Evolutionary conservation across 768 basidiomycete genomes (phyloP), one percentile per base, ranked within the genome.

Genomic region (Favolaschia claudopus): DNA sequence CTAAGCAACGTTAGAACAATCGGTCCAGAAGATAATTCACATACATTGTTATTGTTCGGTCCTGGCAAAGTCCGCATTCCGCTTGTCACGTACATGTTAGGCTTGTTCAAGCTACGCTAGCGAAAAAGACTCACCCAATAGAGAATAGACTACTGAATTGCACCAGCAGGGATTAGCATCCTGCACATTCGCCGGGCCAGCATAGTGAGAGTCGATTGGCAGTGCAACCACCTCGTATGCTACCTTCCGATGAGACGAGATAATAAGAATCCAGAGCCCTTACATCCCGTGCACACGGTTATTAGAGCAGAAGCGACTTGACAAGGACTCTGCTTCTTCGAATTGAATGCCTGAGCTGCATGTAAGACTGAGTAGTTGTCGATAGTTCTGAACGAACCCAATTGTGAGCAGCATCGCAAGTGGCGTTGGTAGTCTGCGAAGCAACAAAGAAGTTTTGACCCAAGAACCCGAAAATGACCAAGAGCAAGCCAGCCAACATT

Each of bases 21-120:
- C n/a, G 12, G 51, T 17, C 28, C 36, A 31, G 25, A 34, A 51
- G 27, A 17, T 36, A 24, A 17, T 19, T 28, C 31, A 64, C 69
- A 46, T 57, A 80, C 81, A 54, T 64, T 19, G 74, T 38, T 54
- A 70, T 69, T 3, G 70, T 68, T 13, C 66, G 60, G 32, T 72
- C 70, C 54, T 83, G 82, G 42, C 82, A 83, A 28, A 70, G 46
- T 22, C 76, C 78, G 65, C 82, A 83, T 20, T 82, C 82, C 24
- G 74, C 75, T n/a, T n/a, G n/a, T n/a, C n/a, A n/a, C n/a, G n/a
- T n/a, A n/a, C n/a, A n/a, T n/a, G n/a, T n/a, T n/a, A n/a, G n/a
- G n/a, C n/a, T n/a, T n/a, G n/a, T n/a, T n/a, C n/a, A n/a, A n/a
- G n/a, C n/a, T n/a, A n/a, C n/a, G n/a, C n/a, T n/a, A n/a, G n/a